These are phyloP conservation scores for Moringa oleifera DNA, from an alignment of 345 rosid genomes.

Conservation along the genomic window DNA sequence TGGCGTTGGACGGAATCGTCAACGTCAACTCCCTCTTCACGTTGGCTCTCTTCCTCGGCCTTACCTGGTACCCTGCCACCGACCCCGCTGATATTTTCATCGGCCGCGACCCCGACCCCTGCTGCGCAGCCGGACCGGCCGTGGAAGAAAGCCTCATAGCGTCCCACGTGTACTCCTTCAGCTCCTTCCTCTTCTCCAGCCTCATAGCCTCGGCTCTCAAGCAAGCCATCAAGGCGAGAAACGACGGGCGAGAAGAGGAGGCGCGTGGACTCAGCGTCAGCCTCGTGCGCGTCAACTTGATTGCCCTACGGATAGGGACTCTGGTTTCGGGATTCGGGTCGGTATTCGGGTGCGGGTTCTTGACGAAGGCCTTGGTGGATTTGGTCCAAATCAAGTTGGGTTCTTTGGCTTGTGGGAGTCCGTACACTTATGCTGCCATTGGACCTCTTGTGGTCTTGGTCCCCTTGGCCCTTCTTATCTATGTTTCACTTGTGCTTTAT, in stretches of 20 bases:
- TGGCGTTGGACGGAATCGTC: constrained; percentile 79
- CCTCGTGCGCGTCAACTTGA: constrained; percentile 42
- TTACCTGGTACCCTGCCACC: constrained; percentile 36
- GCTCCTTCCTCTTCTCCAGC: constrained; percentile 77
- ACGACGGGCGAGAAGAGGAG: constrained; percentile 9
- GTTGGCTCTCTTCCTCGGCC: constrained; percentile 78
- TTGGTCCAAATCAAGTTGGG: constrained; percentile 84
- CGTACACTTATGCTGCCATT: constrained; percentile 53
- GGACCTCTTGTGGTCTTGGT: constrained; percentile 63
- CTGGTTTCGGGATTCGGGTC: constrained; percentile 63
- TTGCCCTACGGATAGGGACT: constrained; percentile 43
- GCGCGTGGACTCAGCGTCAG: constrained; percentile 16
- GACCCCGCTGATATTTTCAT: constrained; percentile 21
- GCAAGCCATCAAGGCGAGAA: constrained; percentile 44
- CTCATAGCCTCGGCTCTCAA: constrained; percentile 69
- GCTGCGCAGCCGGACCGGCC: constrained; percentile 32
- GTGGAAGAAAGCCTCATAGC: constrained; percentile 47
- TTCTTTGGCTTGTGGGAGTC: constrained; percentile 47
- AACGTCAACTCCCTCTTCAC: constrained; percentile 84
- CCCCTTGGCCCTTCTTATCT: constrained; percentile 53
- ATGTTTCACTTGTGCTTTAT: constrained; percentile 52
- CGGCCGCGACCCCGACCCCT: constrained; percentile 9
- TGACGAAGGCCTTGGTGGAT: constrained; percentile 66
- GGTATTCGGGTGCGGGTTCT: constrained; percentile 68
- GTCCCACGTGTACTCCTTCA: constrained; percentile 82